A percentile compares a stretch with the other conserved stretches of the same genome.
Evolutionary conservation across 352 stramenopile species (phyloP).

Genomic region (Phytopythium oedochilum): DNA sequence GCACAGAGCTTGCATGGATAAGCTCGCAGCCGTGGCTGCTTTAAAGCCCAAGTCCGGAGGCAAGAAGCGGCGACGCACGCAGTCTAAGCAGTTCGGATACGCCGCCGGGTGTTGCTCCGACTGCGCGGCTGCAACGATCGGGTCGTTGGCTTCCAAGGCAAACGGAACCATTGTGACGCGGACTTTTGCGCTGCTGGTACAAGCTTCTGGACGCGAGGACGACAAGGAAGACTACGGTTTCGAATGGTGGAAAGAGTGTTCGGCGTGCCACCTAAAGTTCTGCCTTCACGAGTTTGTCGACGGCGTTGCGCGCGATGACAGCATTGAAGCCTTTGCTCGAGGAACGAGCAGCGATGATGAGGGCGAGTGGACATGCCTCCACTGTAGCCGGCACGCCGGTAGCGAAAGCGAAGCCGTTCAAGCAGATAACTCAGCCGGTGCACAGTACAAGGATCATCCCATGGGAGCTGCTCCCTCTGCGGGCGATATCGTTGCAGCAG

Average conservation of each 20-base stretch:
- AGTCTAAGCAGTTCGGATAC: no score
- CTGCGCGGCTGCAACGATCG: slow-evolving; percentile 8
- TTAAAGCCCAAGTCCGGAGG: slow-evolving; percentile 9
- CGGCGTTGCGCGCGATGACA: slow-evolving; percentile 16
- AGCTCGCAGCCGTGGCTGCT: slow-evolving; percentile 5
- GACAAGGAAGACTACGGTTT: slow-evolving; percentile 10
- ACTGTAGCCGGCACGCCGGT: slow-evolving; percentile 10
- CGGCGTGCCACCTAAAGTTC: slow-evolving; percentile 23
- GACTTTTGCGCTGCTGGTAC: slow-evolving; percentile 35
- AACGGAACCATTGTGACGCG: slow-evolving; percentile 9
- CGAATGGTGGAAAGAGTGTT: slow-evolving; percentile 26
- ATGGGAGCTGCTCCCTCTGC: background rate
- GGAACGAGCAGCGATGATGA: slow-evolving; percentile 23
- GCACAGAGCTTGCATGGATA: slow-evolving; percentile 30
- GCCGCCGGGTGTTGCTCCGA: slow-evolving; percentile 6
- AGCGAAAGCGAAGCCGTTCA: background rate
- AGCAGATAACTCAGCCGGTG: background rate
- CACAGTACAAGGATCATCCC: background rate
- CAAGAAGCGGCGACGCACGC: slow-evolving; percentile 20
- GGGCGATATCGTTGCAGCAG: background rate
- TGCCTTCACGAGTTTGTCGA: slow-evolving; percentile 44
- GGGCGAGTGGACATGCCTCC: slow-evolving; percentile 27
- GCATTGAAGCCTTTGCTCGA: slow-evolving; percentile 24
- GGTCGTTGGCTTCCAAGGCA: no score
- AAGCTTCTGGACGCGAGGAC: background rate